Evolutionary conservation across 108 stramenopile species (phyloP).

Genomic region (Aurantiochytrium sp.): DNA sequence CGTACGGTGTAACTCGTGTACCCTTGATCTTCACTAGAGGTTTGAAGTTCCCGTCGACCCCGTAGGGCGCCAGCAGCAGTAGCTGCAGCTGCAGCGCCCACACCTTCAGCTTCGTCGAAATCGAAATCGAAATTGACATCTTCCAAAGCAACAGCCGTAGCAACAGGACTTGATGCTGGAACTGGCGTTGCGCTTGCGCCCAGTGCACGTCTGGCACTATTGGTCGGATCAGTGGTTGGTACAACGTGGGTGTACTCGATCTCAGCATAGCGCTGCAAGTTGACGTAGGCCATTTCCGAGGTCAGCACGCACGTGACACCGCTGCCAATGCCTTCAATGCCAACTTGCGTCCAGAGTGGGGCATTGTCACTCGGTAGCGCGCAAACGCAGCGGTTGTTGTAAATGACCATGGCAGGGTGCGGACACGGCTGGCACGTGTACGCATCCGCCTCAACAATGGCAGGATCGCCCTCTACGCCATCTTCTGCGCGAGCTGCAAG

Average conservation of each 20-base stretch:
- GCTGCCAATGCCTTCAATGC: neutral
- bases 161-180: too few species aligned
- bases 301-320: neutral
- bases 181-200: neutral
- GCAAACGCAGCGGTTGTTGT: neutral
- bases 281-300: neutral
- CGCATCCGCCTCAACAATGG: neutral
- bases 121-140: too few species aligned
- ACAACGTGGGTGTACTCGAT: constrained; percentile 4
- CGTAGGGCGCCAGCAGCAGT: neutral
- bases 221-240: neutral
- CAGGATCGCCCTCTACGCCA: neutral
- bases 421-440: neutral
- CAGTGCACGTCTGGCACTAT: neutral
- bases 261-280: neutral
- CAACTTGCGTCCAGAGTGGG: neutral
- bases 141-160: too few species aligned
- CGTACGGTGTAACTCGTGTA: constrained; percentile 21
- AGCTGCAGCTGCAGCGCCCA: neutral
- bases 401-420: neutral
- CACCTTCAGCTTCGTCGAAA: too few species aligned
- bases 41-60: neutral
- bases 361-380: neutral
- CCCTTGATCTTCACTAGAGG: neutral
- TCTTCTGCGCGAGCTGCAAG: neutral